These are phyloP conservation scores for Ochetophila trinervis DNA, from an alignment of 306 rosid species.

Conservation along the genomic window DNA sequence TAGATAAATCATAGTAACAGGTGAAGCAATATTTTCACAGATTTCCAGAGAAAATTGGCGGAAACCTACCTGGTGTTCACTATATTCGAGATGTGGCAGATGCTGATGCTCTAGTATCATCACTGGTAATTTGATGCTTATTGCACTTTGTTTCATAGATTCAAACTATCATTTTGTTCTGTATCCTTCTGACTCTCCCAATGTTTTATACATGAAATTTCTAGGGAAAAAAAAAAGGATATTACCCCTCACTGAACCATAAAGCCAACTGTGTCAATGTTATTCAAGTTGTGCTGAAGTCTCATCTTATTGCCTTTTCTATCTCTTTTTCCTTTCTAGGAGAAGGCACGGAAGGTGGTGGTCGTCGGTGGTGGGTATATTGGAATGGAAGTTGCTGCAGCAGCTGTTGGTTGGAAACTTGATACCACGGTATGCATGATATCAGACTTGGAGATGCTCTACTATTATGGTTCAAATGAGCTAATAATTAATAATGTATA, in stretches of 20 bases:
- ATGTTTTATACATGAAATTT: neutral
- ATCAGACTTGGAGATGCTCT: slow-evolving; percentile 5
- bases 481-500: neutral
- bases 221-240: neutral
- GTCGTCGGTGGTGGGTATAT: slow-evolving; percentile 97
- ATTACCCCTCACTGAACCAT: neutral
- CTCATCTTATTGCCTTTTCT: neutral
- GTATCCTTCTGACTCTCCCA: slow-evolving; percentile 1
- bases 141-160: neutral
- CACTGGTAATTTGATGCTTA: slow-evolving; percentile 48
- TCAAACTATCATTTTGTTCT: neutral
- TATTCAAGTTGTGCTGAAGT: no score
- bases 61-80: slow-evolving; percentile 84
- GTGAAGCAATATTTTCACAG: slow-evolving; percentile 37
- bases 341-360: slow-evolving; percentile 69
- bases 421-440: slow-evolving; percentile 74
- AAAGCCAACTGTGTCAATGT: neutral
- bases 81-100: slow-evolving; percentile 91
- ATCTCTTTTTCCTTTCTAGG: slow-evolving; percentile 37
- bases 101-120: slow-evolving; percentile 71
- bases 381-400: slow-evolving; percentile 98
- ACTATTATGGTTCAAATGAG: neutral
- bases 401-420: slow-evolving; percentile 87
- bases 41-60: slow-evolving; percentile 88
- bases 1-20: slow-evolving; percentile 13